Evolutionary conservation across 495 filamentous ascomycete species (phyloP), one percentile per base, ranked within the genome.

Genomic region (Thermothielavioides terrestris): DNA sequence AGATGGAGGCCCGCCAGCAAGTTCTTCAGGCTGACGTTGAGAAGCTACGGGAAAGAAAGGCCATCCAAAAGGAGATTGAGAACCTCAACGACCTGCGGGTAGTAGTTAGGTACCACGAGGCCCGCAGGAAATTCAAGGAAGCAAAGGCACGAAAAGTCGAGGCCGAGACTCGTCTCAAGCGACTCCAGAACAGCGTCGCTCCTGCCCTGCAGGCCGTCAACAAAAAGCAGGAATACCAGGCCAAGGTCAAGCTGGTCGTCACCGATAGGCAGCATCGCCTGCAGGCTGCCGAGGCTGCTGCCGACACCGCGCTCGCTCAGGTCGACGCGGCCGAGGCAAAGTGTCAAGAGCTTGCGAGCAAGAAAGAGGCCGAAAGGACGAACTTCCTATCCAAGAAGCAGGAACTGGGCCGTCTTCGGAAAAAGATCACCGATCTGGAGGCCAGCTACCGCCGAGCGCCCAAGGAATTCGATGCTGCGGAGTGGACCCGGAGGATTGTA

Each of bases 1-100:
- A 78, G 35, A 69, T 88, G 38, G 79, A 92, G 59, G 69, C 71
- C 6, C 80, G 88, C 7, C 92, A 97, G 63, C 79, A 85, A 49
- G 77, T 78, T 53, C 78, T 89, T 31, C 78, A 85, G 56, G 83
- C 82, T 6, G 90, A 95, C 58, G 89, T 96, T 5, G 82, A 92
- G 53, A 79, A 88, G 54, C 75, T 94, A 56, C 76, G 81, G 22
- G 85, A 96, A 58, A 75, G 90, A 46, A 76, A 83, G 35, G 68
- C 75, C 15, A 79, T 94, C 18, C 70, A 85, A 55, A 61, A 74
- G 44, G 80, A 73, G 18, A 76, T 92, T n/a, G 70, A 78, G 20
- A 68, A 83, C 27, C 72, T 95, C 27, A 75, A 88, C 53, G 74
- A 74, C 21, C 67, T 78, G 8, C 78, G 80, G 15, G 82, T 87